Base-by-base conservation (phyloP, 2,329 filamentous ascomycete genomes). In the Colletotrichum plurivorum region DNA sequence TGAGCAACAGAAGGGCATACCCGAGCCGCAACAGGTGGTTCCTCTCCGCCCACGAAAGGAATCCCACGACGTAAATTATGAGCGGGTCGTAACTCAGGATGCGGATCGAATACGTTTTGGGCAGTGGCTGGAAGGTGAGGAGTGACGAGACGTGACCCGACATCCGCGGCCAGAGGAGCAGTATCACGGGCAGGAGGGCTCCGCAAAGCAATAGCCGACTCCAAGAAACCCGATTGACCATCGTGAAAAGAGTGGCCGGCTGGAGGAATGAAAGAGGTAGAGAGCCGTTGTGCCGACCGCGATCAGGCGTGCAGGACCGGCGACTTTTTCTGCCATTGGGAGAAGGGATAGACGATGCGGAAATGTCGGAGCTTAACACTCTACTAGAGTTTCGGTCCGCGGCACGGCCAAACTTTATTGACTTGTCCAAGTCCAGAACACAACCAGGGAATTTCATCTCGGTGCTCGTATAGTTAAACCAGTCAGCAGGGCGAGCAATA, bases 81-180 rank as follows among this genome's bases (percentile, higher is more conserved):
- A 65, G 55, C 9, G 62, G 62, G 4, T 65, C 62, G 18, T 65
- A 65, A 8, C 54, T 59, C 6, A 57, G 25, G 2, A 57, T 57
- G 0, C 52, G 43, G 2, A 63, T 63, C 5, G 59, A 63, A 13
- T 63, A 63, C 0, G 59, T 46, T 39, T 55, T 63, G 6, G 59
- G 59, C 1, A 36, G 4, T 1, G 59, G 59, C 51, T 63, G 36
- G 10, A 63, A 7, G 10, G 39, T 9, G 5, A 63, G 39, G n/a
- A 55, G 31, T 1, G 51, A 46, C 1, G 25, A 54, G 8, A 55
- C 10, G 4, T 36, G 49, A 5, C n/a, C 16, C 13, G 58, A 53
- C 2, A 61, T 8, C 9, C 10, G 22, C 6, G 59, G 59, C 59
- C 59, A 63, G 15, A 63, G 12, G 2, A 54, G 7, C 10, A 63